These are phyloP conservation scores for Hypoxylon cercidicola DNA, from an alignment of 495 filamentous ascomycete genomes.

Conservation along the genomic window DNA sequence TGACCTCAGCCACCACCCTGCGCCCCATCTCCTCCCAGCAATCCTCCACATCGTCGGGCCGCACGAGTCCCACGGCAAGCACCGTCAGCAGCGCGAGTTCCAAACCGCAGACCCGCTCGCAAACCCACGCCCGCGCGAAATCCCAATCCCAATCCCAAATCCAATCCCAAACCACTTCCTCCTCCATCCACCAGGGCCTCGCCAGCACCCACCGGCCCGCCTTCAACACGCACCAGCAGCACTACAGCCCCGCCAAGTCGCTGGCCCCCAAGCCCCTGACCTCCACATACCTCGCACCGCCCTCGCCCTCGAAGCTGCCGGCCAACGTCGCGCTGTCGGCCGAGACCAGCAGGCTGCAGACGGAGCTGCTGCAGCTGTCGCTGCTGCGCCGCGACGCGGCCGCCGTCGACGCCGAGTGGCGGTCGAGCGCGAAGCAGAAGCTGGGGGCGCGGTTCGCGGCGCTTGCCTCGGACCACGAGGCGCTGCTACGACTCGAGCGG, in stretches of 20 bases:
- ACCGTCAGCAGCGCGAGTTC: slow-evolving; percentile 29
- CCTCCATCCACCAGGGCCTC: slow-evolving; percentile 18
- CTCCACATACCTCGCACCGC: slow-evolving; percentile 61
- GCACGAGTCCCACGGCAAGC: slow-evolving; percentile 39
- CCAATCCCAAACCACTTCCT: slow-evolving; percentile 18
- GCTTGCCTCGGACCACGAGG: slow-evolving; percentile 47
- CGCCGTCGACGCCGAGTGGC: slow-evolving; percentile 53
- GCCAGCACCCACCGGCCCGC: slow-evolving; percentile 57
- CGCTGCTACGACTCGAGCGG: slow-evolving; percentile 45
- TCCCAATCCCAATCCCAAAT: no score
- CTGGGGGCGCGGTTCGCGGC: slow-evolving; percentile 54
- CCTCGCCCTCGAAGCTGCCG: slow-evolving; percentile 62
- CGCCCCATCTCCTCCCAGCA: slow-evolving; percentile 49
- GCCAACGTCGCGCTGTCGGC: slow-evolving; percentile 65
- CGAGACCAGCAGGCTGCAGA: slow-evolving; percentile 71
- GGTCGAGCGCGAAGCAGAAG: slow-evolving; percentile 55
- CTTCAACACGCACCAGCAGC: slow-evolving; percentile 75
- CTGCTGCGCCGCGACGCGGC: slow-evolving; percentile 68
- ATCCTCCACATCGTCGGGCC: slow-evolving; percentile 40
- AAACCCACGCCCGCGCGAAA: slow-evolving; percentile 28
- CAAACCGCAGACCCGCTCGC: slow-evolving; percentile 32
- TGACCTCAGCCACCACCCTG: slow-evolving; percentile 55
- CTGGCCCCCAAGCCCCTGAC: slow-evolving; percentile 66
- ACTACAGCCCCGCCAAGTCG: slow-evolving; percentile 72
- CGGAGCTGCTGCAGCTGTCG: slow-evolving; percentile 77